Conservation (phyloP, 192 early-diverging fungal species). For the Chytriomyces hyalinus region DNA sequence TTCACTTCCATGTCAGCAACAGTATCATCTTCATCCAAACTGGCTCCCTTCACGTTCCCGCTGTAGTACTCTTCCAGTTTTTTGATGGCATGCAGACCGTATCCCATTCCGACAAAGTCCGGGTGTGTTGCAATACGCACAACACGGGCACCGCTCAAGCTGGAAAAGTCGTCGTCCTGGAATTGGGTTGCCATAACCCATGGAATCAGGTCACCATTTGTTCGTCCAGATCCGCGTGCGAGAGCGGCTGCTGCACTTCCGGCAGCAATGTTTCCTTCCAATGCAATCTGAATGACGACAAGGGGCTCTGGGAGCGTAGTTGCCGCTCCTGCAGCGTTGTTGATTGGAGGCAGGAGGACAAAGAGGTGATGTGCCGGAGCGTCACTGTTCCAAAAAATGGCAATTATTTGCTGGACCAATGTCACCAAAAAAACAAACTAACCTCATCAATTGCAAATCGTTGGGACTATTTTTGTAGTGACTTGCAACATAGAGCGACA, state of each 20-base stretch:
- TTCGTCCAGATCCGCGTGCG: slow-evolving; percentile 77
- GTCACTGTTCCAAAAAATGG: slow-evolving; percentile 54
- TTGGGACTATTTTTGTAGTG: slow-evolving; percentile 99
- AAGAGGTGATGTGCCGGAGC: slow-evolving; percentile 98
- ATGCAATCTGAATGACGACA: slow-evolving; percentile 86
- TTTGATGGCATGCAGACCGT: slow-evolving; percentile 87
- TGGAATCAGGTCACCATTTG: slow-evolving; percentile 93
- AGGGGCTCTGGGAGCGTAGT: slow-evolving; percentile 86
- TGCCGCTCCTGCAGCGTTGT: slow-evolving; percentile 61
- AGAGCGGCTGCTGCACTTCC: slow-evolving; percentile 83
- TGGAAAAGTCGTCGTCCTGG: slow-evolving; percentile 97
- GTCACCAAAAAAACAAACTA: slow-evolving; percentile 6
- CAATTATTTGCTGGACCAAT: slow-evolving; percentile 1
- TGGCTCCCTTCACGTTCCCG: slow-evolving; percentile 70
- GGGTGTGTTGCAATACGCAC: slow-evolving; percentile 98
- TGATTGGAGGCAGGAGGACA: slow-evolving; percentile 91
- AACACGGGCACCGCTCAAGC: slow-evolving; percentile 90
- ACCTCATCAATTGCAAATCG: slow-evolving; percentile 93
- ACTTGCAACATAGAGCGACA: slow-evolving; percentile 95
- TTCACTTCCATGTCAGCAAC: slow-evolving; percentile 45
- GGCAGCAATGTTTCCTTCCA: slow-evolving; percentile 95
- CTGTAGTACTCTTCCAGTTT: slow-evolving; percentile 85
- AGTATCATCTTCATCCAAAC: slow-evolving; percentile 60
- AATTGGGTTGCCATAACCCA: slow-evolving; percentile 93
- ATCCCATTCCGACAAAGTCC: slow-evolving; percentile 97